Percentiles rank a stretch among this genome's conserved stretches.
These are phyloP conservation scores for Coemansia sp. DNA, from an alignment of 192 early-diverging fungal species.

Conservation along the genomic window DNA sequence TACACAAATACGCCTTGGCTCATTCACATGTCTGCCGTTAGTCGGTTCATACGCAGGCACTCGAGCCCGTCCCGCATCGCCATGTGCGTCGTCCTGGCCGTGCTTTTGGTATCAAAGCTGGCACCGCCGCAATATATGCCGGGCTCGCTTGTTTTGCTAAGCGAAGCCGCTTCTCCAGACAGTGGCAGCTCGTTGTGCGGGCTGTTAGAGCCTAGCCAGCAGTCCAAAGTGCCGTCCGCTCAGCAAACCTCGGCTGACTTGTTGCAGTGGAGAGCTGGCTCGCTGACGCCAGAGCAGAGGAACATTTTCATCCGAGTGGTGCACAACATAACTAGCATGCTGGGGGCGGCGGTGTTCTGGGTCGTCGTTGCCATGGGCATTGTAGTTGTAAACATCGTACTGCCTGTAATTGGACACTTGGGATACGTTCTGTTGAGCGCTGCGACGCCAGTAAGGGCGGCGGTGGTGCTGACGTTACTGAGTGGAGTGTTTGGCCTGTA, in stretches of 20 bases:
- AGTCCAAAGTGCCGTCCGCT: background rate
- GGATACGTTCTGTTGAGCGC: slow-evolving; percentile 14
- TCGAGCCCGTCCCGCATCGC: background rate
- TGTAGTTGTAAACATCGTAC: slow-evolving; percentile 12
- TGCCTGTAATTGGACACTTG: slow-evolving; percentile 6
- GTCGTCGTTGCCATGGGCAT: slow-evolving; percentile 15
- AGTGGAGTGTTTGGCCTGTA: slow-evolving; percentile 26
- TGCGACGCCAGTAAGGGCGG: slow-evolving; percentile 17
- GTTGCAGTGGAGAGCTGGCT: background rate
- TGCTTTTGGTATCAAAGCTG: background rate
- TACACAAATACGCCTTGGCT: background rate
- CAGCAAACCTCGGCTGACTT: slow-evolving; percentile 1
- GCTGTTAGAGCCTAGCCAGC: background rate
- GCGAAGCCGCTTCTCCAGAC: background rate
- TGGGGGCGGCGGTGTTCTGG: slow-evolving; percentile 7
- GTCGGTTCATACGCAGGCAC: slow-evolving; percentile 1
- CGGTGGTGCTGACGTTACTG: background rate
- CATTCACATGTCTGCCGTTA: slow-evolving; percentile 3
- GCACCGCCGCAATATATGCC: background rate
- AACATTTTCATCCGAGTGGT: background rate
- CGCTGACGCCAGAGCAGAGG: background rate
- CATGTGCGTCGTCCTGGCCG: background rate
- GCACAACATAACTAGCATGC: background rate
- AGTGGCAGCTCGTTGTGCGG: background rate
- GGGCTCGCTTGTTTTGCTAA: background rate